These are phyloP conservation scores for Eragrostis curvula DNA, from an alignment of 176 grass and related monocot genomes.

Conservation along the genomic window DNA sequence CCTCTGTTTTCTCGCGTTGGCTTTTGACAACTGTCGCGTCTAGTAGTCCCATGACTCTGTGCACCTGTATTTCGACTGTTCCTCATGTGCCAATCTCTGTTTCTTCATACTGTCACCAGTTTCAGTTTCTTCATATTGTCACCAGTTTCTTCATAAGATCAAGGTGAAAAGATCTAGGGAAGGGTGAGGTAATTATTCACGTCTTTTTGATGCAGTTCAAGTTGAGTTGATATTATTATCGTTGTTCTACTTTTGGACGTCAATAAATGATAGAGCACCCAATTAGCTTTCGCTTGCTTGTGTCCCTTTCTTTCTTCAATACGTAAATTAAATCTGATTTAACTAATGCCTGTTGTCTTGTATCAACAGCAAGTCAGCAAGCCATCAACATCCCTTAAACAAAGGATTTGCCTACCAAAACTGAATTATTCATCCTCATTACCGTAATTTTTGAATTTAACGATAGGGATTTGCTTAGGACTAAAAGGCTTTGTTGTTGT, in stretches of 20 bases:
- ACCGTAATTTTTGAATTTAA: no score
- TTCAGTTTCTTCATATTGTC: constrained; percentile 78
- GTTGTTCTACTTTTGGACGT: not conserved
- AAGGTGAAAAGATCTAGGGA: constrained; percentile 84
- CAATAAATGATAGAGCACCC: not conserved
- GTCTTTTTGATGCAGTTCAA: not conserved
- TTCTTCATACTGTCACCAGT: constrained; percentile 41
- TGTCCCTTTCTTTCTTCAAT: no score
- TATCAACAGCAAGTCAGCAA: no score
- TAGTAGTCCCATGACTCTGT: no score
- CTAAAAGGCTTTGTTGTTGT: no score
- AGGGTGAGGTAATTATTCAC: constrained; percentile 82
- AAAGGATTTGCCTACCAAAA: not conserved
- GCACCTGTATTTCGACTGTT: constrained; percentile 10
- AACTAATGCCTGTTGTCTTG: not conserved
- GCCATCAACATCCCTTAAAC: no score
- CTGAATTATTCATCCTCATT: not conserved
- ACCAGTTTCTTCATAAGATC: constrained; percentile 64
- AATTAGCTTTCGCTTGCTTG: not conserved
- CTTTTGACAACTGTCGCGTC: no score
- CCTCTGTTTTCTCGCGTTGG: no score
- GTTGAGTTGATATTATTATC: constrained; percentile 14
- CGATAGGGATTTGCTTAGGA: no score
- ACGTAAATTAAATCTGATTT: no score
- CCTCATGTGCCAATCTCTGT: not conserved